Conservation (phyloP, 2,329 filamentous ascomycete genomes). For the Ophiostoma tasmaniense region DNA sequence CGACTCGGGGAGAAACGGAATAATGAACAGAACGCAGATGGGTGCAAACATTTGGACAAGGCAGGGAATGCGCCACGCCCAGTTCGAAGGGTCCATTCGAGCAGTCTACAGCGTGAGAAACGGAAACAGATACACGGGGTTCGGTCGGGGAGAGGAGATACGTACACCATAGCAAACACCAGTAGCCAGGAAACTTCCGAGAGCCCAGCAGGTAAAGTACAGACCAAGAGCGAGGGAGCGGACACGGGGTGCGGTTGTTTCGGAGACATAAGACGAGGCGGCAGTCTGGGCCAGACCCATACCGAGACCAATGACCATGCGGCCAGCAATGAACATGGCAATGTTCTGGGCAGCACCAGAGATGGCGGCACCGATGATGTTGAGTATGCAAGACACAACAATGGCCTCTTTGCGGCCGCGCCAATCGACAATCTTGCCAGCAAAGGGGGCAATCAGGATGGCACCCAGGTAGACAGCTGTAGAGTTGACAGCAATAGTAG, state of each 20-base stretch:
- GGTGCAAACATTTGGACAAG: conserved; percentile 22
- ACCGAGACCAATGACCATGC: conserved; percentile 24
- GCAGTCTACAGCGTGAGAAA: conserved; percentile 1
- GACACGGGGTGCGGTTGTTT: conserved; percentile 18
- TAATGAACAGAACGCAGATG: conserved; percentile 18
- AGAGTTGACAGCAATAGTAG: conserved; percentile 28
- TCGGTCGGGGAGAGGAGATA: not conserved
- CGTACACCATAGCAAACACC: conserved; percentile 23
- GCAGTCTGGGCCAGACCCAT: conserved; percentile 21
- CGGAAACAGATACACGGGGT: not conserved
- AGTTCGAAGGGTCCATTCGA: conserved; percentile 2
- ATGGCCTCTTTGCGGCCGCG: conserved; percentile 22
- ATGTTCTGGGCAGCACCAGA: conserved; percentile 23
- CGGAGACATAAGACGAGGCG: conserved; percentile 18
- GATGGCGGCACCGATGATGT: conserved; percentile 22
- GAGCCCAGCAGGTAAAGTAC: conserved; percentile 20
- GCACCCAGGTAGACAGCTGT: conserved; percentile 24
- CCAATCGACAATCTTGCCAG: conserved; percentile 23
- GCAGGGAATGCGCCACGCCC: conserved; percentile 19
- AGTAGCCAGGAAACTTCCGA: conserved; percentile 21
- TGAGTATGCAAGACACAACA: conserved; percentile 20
- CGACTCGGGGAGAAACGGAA: conserved; percentile 25
- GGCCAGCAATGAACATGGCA: conserved; percentile 25
- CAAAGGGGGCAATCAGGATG: conserved; percentile 20
- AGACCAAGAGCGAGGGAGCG: conserved; percentile 19